phyloP scores from a whole-genome alignment of 2,329 filamentous ascomycete genomes.

The Neonectria ditissima region DNA sequence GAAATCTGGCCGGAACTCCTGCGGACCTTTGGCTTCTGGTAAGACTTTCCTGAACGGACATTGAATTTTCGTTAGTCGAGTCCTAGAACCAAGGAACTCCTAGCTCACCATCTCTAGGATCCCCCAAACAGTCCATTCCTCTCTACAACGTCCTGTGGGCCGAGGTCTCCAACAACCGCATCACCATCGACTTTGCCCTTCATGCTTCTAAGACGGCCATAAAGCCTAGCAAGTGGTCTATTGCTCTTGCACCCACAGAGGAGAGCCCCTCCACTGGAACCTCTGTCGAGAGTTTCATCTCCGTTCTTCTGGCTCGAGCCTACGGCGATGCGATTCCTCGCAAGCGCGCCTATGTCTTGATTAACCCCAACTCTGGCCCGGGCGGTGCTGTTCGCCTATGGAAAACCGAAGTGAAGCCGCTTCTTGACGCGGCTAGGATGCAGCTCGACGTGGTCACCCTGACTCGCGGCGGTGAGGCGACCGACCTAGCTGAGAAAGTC shows the following conservation, averaged over 20 bases:
- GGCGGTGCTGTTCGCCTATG: conserved; percentile 81
- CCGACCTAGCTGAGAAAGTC: conserved; percentile 78
- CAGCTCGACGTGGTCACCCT: conserved; percentile 80
- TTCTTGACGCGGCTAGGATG: conserved; percentile 86
- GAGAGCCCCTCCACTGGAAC: conserved; percentile 43
- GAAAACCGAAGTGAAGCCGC: conserved; percentile 79
- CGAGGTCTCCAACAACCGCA: conserved; percentile 67
- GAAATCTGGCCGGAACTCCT: conserved; percentile 40
- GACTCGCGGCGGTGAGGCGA: conserved; percentile 78
- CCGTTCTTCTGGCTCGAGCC: conserved; percentile 73
- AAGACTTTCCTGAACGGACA: conserved; percentile 11
- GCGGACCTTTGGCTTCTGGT: conserved; percentile 36
- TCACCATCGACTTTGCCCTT: conserved; percentile 80
- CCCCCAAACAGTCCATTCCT: conserved; percentile 65
- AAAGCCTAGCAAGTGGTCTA: conserved; percentile 68
- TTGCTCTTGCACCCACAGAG: conserved; percentile 55
- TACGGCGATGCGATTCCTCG: conserved; percentile 76
- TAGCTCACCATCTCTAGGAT: conserved; percentile 33
- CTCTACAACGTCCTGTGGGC: conserved; percentile 90
- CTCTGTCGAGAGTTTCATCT: conserved; percentile 71
- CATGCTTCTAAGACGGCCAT: conserved; percentile 69
- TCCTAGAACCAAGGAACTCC: background rate
- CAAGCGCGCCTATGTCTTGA: conserved; percentile 86
- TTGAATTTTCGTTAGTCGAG: background rate
- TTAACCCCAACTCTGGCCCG: conserved; percentile 92